Conservation (phyloP, 2,329 filamentous ascomycete genomes). For the Cytospora leucostoma region DNA sequence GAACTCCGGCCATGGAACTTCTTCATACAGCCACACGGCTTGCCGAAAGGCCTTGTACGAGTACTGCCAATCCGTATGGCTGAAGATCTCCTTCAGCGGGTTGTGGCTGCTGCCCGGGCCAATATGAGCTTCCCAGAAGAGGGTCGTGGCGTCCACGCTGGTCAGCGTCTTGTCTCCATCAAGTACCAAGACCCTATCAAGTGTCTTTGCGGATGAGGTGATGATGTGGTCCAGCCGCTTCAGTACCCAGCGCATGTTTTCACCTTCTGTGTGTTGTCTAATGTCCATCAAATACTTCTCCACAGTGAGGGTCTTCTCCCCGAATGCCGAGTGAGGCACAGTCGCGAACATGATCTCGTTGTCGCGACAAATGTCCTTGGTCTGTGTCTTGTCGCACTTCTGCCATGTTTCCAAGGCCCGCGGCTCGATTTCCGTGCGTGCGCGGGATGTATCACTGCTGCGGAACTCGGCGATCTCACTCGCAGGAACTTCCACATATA, state of each 20-base stretch:
- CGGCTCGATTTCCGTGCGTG: slow-evolving; percentile 38
- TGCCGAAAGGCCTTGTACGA: slow-evolving; percentile 58
- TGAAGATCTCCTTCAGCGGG: slow-evolving; percentile 50
- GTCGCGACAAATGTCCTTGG: slow-evolving; percentile 47
- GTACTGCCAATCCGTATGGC: slow-evolving; percentile 45
- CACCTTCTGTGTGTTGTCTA: slow-evolving; percentile 38
- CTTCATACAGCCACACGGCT: slow-evolving; percentile 54
- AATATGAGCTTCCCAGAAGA: slow-evolving; percentile 49
- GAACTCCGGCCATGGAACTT: slow-evolving; percentile 43
- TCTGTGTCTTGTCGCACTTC: slow-evolving; percentile 43
- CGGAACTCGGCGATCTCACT: slow-evolving; percentile 42
- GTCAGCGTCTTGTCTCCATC: slow-evolving; percentile 61
- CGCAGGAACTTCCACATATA: slow-evolving; percentile 53
- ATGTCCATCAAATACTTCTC: slow-evolving; percentile 42
- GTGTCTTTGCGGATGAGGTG: slow-evolving; percentile 8
- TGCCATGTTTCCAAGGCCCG: slow-evolving; percentile 51
- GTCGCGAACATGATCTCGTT: slow-evolving; percentile 50
- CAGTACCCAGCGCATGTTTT: slow-evolving; percentile 41
- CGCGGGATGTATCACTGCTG: slow-evolving; percentile 40
- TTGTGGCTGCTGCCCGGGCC: slow-evolving; percentile 1
- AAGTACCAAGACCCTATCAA: slow-evolving; percentile 53
- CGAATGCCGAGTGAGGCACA: background rate
- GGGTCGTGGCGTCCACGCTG: slow-evolving; percentile 48
- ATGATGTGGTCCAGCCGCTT: slow-evolving; percentile 40
- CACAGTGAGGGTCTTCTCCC: slow-evolving; percentile 24